Percentiles rank a stretch among this genome's conserved stretches.
These are phyloP conservation scores for Phytophthora citricola DNA, from an alignment of 352 stramenopile species.

Conservation along the genomic window DNA sequence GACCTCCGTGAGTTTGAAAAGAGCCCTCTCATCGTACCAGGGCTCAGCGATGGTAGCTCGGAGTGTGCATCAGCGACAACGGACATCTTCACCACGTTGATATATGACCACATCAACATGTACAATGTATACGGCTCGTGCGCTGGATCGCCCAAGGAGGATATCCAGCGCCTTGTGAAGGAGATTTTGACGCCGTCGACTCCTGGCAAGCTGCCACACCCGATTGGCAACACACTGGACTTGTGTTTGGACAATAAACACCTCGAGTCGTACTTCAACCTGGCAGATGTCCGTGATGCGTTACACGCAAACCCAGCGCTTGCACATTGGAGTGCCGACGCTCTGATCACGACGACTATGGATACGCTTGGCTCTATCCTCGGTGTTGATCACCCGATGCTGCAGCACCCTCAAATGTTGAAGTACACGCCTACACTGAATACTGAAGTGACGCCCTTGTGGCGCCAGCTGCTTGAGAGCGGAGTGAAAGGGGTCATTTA, in stretches of 20 bases:
- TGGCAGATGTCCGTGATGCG: constrained; percentile 65
- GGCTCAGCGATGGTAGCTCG: constrained; percentile 6
- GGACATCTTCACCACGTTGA: constrained; percentile 40
- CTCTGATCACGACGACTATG: constrained; percentile 54
- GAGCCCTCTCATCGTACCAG: constrained; percentile 22
- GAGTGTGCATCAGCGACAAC: constrained; percentile 42
- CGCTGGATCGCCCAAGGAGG: constrained; percentile 51
- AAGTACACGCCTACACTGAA: constrained; percentile 62
- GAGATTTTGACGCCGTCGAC: constrained; percentile 47
- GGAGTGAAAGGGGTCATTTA: constrained; percentile 71
- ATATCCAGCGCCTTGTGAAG: constrained; percentile 51
- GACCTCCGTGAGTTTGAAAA: constrained; percentile 57
- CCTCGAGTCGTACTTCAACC: constrained; percentile 79
- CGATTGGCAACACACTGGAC: constrained; percentile 76
- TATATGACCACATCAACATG: constrained; percentile 62
- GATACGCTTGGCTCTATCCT: constrained; percentile 43
- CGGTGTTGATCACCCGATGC: constrained; percentile 36
- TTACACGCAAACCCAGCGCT: constrained; percentile 76
- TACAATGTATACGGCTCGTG: constrained; percentile 77
- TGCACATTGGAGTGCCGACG: constrained; percentile 48
- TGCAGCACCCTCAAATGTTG: constrained; percentile 47
- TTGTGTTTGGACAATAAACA: constrained; percentile 70
- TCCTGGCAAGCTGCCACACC: constrained; percentile 48
- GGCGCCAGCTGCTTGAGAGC: constrained; percentile 57
- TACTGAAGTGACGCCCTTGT: constrained; percentile 60